A percentile compares a stretch with the other conserved stretches of the same genome.
These are phyloP conservation scores for Fistulina hepatica DNA, from an alignment of 1,284 basidiomycete species.

Conservation along the genomic window DNA sequence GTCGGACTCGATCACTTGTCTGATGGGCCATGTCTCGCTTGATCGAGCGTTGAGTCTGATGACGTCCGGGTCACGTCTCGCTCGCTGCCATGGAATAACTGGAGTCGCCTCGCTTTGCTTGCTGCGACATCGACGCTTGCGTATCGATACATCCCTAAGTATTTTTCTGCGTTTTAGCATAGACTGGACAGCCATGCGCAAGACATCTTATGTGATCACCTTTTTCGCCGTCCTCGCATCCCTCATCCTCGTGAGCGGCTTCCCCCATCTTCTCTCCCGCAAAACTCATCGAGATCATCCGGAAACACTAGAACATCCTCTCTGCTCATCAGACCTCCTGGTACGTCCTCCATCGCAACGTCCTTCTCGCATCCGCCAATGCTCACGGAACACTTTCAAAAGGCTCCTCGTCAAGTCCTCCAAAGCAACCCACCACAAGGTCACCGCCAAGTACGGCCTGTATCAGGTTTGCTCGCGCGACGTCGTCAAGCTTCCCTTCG, in stretches of 20 bases:
- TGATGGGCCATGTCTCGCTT: no score
- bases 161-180: no score
- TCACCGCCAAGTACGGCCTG: slow-evolving; percentile 50
- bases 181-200: no score
- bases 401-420: slow-evolving; percentile 50
- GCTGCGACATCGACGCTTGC: no score
- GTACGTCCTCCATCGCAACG: slow-evolving; percentile 27
- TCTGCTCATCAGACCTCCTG: slow-evolving; percentile 52
- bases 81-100: no score
- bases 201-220: slow-evolving; percentile 51
- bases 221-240: slow-evolving; percentile 41
- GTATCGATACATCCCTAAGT: no score
- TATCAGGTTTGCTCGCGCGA: slow-evolving; percentile 44
- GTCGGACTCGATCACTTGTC: no score
- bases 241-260: slow-evolving; percentile 40
- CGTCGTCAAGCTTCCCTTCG: slow-evolving; percentile 36
- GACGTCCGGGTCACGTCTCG: no score
- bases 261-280: slow-evolving; percentile 3
- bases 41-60: no score
- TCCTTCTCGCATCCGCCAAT: slow-evolving; percentile 1
- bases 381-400: slow-evolving; percentile 14
- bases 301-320: slow-evolving; percentile 38
- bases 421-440: slow-evolving; percentile 35
- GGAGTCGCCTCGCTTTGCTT: no score
- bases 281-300: slow-evolving; percentile 1